Base-by-base conservation (phyloP, 2,329 filamentous ascomycete species). In the Aspergillus felis region DNA sequence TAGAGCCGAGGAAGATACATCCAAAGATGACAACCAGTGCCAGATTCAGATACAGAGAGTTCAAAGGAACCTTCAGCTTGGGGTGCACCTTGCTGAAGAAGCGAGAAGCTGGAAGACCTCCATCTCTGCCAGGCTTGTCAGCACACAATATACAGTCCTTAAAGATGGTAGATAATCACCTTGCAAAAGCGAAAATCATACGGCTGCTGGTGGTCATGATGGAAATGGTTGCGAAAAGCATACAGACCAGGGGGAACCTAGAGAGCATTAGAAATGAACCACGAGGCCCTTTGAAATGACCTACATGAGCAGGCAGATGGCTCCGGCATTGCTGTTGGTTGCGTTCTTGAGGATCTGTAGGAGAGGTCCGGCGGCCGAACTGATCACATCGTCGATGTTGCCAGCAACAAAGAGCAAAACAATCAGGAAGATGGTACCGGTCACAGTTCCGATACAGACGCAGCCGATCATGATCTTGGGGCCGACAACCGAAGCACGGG, bases 391-490 rank as follows among this genome's bases (percentile, higher is more conserved):
- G 24, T 83, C 72, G 50, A 86, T 78, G 59, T 87, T 79, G 2
- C 81, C 81, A 28, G 86, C 78, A 51, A 87, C 85, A 53, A 89
- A 89, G 0, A 90, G 79, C 1, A 89, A 74, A 38, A 85, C 81
- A 48, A 82, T 78, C 24, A 88, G 74, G 68, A 88, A 88, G 52
- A 87, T 73, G 55, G 83, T 83, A 1, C 86, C 86, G 0, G 86
- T 87, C 2, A 81, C 74, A 24, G 84, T 83, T 10, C 86, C 86
- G 50, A 88, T 88, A 6, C 74, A 74, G 32, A 88, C 84, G 59
- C 84, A 87, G 55, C 80, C 81, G 12, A 88, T 79, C 85, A 89
- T 87, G 57, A 88, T 86, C 61, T 81, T 82, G 5, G 87, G 87
- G 0, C 85, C 86, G 59, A 86, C 79, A 1, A 81, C 74, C 1